Base-by-base conservation (phyloP, 2,329 filamentous ascomycete species). In the Ceratocystis alfenasii region DNA sequence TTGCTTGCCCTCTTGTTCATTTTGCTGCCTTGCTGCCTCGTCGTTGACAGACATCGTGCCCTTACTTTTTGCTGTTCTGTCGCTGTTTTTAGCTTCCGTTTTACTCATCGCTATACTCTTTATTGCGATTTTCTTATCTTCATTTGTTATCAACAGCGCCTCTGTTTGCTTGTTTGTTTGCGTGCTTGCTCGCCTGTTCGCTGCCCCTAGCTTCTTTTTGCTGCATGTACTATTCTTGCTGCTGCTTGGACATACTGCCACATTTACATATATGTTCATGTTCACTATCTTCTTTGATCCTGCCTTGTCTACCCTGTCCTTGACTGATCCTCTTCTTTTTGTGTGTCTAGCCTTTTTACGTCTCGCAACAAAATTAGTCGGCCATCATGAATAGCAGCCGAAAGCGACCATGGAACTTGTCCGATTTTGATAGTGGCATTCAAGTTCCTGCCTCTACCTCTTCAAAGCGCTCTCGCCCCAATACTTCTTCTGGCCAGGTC, bases 351-450 rank as follows among this genome's bases (percentile, higher is more conserved):
- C 48, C 48, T 53, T 53, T 22, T 8, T 2, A n/a, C 48, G 12
- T 53, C 36, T 5, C 10, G 36, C 48, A 53, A 53, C 48, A 28
- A 53, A 53, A 5, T 41, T 10, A 12, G 48, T 25, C 55, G 30
- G 28, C 30, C 55, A 36, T 30, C 28, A 59, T 59, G 55, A 33
- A 59, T 15, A 30, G 28, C 55, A 4, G 28, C 12, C 28, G 33
- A 20, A 59, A 59, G 55, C 55, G 55, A 25, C 36, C 55, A 30
- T 59, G 55, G 55, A 30, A 59, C 28, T 59, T 36, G 17, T 20
- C 55, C 25, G 30, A 41, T 41, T 41, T 12, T 5, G 15, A 12
- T 41, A 15, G 3, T 41, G 36, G 10, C 36, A 15, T 41, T 15
- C 36, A 41, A 41, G 36, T 5, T 41, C 36, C 36, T 36, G 28